Evolutionary conservation across 2,329 filamentous ascomycete genomes (phyloP).

Genomic region (Elsinoe fawcettii): DNA sequence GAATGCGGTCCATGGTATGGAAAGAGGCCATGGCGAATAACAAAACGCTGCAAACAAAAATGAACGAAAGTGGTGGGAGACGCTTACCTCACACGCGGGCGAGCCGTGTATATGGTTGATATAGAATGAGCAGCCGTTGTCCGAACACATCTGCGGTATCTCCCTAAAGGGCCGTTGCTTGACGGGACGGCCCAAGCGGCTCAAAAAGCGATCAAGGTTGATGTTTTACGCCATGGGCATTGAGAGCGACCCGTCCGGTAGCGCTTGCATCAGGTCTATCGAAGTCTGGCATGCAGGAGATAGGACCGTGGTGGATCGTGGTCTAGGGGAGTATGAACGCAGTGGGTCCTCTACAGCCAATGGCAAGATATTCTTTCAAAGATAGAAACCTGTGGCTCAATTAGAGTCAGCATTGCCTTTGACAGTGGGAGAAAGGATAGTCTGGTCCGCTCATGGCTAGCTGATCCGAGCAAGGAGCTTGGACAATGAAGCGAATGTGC

Average conservation of each 20-base stretch:
- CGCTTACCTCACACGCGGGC: neutral
- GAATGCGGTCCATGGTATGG: constrained; percentile 14
- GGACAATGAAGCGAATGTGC: neutral
- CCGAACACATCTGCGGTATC: constrained; percentile 8
- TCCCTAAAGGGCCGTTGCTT: constrained; percentile 6
- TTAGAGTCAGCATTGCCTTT: neutral
- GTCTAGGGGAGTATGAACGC: neutral
- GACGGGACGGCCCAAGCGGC: constrained; percentile 2
- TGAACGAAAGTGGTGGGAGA: constrained; percentile 6
- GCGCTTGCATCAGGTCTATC: constrained; percentile 10
- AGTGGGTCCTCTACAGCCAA: neutral
- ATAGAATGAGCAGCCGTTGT: neutral
- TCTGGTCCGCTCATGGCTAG: neutral
- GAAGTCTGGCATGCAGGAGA: constrained; percentile 6
- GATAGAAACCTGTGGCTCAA: neutral
- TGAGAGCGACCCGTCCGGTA: constrained; percentile 3
- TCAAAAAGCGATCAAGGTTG: constrained; percentile 1
- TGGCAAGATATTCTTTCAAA: neutral
- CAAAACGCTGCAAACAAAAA: constrained; percentile 2
- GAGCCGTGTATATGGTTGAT: neutral
- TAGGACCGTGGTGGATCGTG: neutral
- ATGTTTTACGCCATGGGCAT: neutral
- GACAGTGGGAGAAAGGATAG: neutral
- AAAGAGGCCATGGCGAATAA: constrained; percentile 9
- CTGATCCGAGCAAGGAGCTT: neutral